Conservation (phyloP, 2,329 filamentous ascomycete species). For the Pseudocercospora ulei region DNA sequence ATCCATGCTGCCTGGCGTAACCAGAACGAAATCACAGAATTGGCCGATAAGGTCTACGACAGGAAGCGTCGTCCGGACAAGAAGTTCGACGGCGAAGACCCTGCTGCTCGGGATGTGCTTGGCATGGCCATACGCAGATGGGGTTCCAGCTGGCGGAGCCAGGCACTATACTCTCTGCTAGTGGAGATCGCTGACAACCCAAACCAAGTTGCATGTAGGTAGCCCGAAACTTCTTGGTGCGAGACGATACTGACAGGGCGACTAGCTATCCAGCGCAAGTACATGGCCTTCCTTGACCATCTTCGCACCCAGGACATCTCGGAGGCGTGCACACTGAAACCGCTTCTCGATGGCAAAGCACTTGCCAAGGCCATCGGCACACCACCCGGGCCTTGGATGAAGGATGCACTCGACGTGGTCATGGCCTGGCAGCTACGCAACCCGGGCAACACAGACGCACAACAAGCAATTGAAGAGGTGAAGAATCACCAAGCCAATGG, state of each 20-base stretch:
- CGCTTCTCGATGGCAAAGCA: slow-evolving; percentile 60
- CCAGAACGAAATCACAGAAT: slow-evolving; percentile 50
- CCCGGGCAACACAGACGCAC: slow-evolving; percentile 53
- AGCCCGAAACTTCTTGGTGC: slow-evolving; percentile 5
- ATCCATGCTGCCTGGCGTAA: slow-evolving; percentile 57
- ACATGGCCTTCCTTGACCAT: slow-evolving; percentile 47
- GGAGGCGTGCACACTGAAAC: slow-evolving; percentile 43
- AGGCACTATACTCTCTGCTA: slow-evolving; percentile 58
- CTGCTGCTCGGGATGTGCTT: slow-evolving; percentile 50
- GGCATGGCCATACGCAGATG: slow-evolving; percentile 67
- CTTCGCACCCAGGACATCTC: slow-evolving; percentile 45
- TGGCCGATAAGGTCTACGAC: slow-evolving; percentile 49
- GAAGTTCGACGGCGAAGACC: slow-evolving; percentile 37
- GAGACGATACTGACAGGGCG: slow-evolving; percentile 9
- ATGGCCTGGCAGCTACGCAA: slow-evolving; percentile 84
- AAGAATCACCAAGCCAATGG: slow-evolving; percentile 35
- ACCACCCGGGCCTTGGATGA: slow-evolving; percentile 75
- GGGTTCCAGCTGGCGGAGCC: slow-evolving; percentile 63
- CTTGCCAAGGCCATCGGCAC: slow-evolving; percentile 57
- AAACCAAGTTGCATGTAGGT: slow-evolving; percentile 40
- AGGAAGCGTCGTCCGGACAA: slow-evolving; percentile 41
- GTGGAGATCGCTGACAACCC: slow-evolving; percentile 47
- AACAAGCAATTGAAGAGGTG: slow-evolving; percentile 41
- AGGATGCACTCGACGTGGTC: slow-evolving; percentile 64
- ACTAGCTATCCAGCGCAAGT: slow-evolving; percentile 43